A percentile compares a stretch with the other conserved stretches of the same genome.
phyloP scores from a whole-genome alignment of 129 eudicot genomes.

The Rutidosis leptorrhynchoides region DNA sequence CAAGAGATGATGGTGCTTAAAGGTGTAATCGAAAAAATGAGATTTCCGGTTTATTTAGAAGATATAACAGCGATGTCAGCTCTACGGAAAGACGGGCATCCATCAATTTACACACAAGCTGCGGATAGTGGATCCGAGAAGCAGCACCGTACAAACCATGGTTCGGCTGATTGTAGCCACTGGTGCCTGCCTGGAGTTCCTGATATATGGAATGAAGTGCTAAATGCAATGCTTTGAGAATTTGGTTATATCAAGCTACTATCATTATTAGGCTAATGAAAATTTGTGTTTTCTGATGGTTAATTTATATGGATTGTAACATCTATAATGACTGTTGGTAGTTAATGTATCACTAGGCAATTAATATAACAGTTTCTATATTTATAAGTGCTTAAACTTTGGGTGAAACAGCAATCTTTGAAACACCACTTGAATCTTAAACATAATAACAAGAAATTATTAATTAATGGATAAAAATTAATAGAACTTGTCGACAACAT shows the following conservation, averaged over 20 bases:
- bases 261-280: conserved; percentile 17
- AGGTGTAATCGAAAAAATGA: conserved; percentile 59
- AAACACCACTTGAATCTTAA: too few relatives aligned
- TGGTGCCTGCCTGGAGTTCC: conserved; percentile 98
- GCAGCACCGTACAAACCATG: conserved; percentile 30
- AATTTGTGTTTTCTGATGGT: background rate
- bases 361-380: background rate
- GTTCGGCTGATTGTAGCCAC: conserved; percentile 78
- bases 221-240: conserved; percentile 52
- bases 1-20: conserved; percentile 54
- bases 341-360: background rate
- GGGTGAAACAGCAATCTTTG: background rate
- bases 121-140: conserved; percentile 35
- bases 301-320: conserved; percentile 17
- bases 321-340: background rate
- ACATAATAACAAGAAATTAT: too few relatives aligned
- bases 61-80: conserved; percentile 67
- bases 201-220: conserved; percentile 77
- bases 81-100: conserved; percentile 74
- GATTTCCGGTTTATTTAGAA: conserved; percentile 66
- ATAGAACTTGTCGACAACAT: too few relatives aligned
- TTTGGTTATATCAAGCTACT: background rate
- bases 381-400: background rate
- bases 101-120: conserved; percentile 59
- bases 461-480: too few relatives aligned